phyloP scores from a whole-genome alignment of 495 filamentous ascomycete genomes.

The Aspergillus haitiensis region DNA sequence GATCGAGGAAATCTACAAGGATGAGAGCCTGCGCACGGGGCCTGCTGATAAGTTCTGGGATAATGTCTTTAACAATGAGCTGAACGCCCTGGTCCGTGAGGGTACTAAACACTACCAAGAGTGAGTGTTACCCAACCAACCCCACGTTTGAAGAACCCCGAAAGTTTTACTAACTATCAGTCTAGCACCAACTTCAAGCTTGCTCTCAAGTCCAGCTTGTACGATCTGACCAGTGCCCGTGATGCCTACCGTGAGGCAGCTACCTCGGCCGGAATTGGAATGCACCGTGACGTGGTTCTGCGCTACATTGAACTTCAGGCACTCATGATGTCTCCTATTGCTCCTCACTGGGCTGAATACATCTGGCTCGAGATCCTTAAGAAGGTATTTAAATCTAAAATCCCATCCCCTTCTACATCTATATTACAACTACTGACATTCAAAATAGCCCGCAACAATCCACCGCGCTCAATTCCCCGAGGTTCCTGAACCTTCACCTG shows the following conservation, averaged over 20 bases:
- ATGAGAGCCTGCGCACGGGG: constrained; percentile 71
- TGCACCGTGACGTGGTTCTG: constrained; percentile 74
- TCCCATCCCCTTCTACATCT: background rate
- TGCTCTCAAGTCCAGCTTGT: constrained; percentile 85
- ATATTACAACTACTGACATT: constrained; percentile 24
- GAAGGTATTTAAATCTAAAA: constrained; percentile 50
- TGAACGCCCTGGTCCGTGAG: constrained; percentile 79
- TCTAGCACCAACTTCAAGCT: constrained; percentile 77
- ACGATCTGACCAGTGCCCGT: constrained; percentile 82
- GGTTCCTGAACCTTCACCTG: constrained; percentile 58
- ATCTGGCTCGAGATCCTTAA: constrained; percentile 87
- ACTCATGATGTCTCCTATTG: constrained; percentile 72
- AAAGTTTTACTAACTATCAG: constrained; percentile 32
- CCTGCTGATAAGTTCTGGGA: constrained; percentile 79
- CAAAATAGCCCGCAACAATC: constrained; percentile 56
- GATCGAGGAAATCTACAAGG: constrained; percentile 80
- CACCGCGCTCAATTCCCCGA: constrained; percentile 78
- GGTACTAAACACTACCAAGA: constrained; percentile 71
- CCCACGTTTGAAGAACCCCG: background rate
- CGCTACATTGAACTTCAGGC: constrained; percentile 88
- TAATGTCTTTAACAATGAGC: constrained; percentile 87
- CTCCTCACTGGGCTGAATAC: constrained; percentile 94
- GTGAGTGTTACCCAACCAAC: constrained; percentile 39
- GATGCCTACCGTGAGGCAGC: constrained; percentile 88
- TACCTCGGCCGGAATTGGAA: constrained; percentile 69